Base-by-base conservation (phyloP, 2,329 filamentous ascomycete species). In the Daldinia sp. region DNA sequence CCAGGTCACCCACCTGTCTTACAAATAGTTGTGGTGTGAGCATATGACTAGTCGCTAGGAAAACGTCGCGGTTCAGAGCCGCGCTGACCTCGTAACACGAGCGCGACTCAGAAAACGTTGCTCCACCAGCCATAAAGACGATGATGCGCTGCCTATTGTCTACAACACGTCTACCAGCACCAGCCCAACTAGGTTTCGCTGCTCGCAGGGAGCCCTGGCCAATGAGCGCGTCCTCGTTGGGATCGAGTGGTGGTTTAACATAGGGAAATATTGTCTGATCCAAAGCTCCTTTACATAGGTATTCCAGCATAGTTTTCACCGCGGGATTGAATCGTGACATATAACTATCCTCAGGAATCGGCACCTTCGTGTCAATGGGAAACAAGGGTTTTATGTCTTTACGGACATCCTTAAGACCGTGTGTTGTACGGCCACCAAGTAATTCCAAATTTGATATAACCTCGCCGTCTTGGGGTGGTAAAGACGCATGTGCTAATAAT, bases 121-220 rank as follows among this genome's bases (percentile, higher is more conserved):
- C 96, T 50, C 96, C 96, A 54, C 96, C 96, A 1, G 95, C 96
- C 87, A 98, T 91, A 78, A 97, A 98, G 15, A 98, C 90, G 66
- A 99, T 92, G 60, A 98, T 87, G 59, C 96, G 90, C 79, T 99
- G 96, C 60, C 92, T 89, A 72, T 94, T 97, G 78, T 98, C 95
- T 67, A 85, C 88, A 66, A 84, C 90, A 30, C 89, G 88, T 51
- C 91, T 87, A 48, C 93, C 90, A 9, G 92, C 91, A 60, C 93
- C 93, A 1, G 96, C 96, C 96, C 96, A 99, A 46, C 94, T 97
- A 1, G 95, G 96, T 76, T 97, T 97, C 15, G 94, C 94, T 9
- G 93, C 93, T 65, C 96, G 92, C 26, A 99, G 86, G 13, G 95
- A 98, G 12, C 92, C 89, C 72, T 92, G 87, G 28, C 87, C 83